A percentile compares a stretch with the other conserved stretches of the same genome.
phyloP scores from a whole-genome alignment of 805 yeast genomes.

The Sungouiella blattae region DNA sequence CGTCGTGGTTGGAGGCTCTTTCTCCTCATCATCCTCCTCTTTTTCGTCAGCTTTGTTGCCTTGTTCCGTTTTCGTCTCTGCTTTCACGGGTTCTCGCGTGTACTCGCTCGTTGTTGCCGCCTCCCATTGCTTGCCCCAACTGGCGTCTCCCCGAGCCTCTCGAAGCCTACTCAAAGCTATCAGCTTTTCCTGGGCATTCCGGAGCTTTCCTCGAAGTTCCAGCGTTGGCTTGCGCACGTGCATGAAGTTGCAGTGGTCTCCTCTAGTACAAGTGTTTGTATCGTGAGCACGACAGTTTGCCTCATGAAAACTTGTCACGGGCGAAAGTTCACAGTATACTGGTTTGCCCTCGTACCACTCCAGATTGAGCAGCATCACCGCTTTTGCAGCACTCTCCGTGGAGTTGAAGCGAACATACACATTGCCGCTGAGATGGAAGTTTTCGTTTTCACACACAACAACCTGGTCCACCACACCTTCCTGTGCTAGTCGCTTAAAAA shows the following conservation, averaged over 20 bases:
- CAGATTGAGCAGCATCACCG: conserved; percentile 60
- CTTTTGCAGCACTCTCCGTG: conserved; percentile 56
- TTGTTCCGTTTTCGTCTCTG: neutral
- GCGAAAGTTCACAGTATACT: conserved; percentile 72
- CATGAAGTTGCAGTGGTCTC: conserved; percentile 82
- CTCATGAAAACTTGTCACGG: conserved; percentile 65
- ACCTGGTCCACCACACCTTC: conserved; percentile 56
- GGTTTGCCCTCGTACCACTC: conserved; percentile 84
- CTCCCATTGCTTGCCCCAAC: conserved; percentile 18
- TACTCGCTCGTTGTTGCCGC: conserved; percentile 9
- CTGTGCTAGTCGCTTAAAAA: conserved; percentile 57
- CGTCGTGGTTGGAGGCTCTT: conserved; percentile 3
- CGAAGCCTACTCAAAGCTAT: conserved; percentile 14
- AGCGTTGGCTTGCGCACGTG: conserved; percentile 62
- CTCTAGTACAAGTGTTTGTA: conserved; percentile 63
- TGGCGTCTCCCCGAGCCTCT: conserved; percentile 8
- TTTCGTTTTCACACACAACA: conserved; percentile 78
- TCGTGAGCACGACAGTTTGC: conserved; percentile 76
- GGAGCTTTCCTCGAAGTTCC: conserved; percentile 39
- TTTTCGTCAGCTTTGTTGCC: neutral
- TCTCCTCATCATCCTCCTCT: neutral
- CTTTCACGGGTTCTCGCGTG: conserved; percentile 1
- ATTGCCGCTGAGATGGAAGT: conserved; percentile 81
- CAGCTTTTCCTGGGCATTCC: conserved; percentile 33
- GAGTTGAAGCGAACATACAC: conserved; percentile 65